Percentiles rank a stretch among this genome's conserved stretches.
phyloP scores from a whole-genome alignment of 1,139 yeast species.

The Geotrichum restrictum region DNA sequence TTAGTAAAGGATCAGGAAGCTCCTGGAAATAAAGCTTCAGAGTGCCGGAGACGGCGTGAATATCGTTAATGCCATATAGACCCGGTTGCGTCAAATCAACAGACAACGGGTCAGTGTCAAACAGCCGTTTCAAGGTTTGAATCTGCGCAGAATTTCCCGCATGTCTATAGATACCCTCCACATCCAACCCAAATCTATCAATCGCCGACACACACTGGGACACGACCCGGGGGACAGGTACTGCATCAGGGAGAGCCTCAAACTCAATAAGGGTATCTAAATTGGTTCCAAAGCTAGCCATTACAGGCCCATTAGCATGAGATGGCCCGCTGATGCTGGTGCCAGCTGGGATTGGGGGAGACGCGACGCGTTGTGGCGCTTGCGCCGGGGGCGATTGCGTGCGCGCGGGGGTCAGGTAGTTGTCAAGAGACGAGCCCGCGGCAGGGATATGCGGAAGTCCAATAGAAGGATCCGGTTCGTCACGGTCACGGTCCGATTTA shows the following conservation, averaged over 20 bases:
- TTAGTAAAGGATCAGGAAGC: constrained; percentile 75
- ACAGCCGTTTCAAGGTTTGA: constrained; percentile 65
- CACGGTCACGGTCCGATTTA: neutral
- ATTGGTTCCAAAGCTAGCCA: constrained; percentile 71
- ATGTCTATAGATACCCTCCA: constrained; percentile 86
- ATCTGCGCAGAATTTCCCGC: constrained; percentile 76
- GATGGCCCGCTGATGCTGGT: too few species aligned
- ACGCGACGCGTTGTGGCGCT: neutral
- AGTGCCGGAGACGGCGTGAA: constrained; percentile 63
- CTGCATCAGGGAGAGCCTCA: constrained; percentile 57
- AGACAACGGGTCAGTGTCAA: constrained; percentile 75
- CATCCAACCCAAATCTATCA: constrained; percentile 74
- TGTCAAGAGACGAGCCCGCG: constrained; percentile 1
- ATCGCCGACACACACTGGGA: constrained; percentile 83
- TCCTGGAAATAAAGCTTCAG: constrained; percentile 73
- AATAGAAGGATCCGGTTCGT: neutral
- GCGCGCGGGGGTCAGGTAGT: neutral
- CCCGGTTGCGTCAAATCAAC: constrained; percentile 52
- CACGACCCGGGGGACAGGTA: constrained; percentile 75
- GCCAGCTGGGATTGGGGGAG: neutral
- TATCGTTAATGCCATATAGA: constrained; percentile 43
- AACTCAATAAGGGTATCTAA: constrained; percentile 68
- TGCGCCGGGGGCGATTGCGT: neutral
- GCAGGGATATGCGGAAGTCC: neutral
- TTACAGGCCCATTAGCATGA: neutral